phyloP scores from a whole-genome alignment of 129 eudicot genomes.

The Silybum marianum region DNA sequence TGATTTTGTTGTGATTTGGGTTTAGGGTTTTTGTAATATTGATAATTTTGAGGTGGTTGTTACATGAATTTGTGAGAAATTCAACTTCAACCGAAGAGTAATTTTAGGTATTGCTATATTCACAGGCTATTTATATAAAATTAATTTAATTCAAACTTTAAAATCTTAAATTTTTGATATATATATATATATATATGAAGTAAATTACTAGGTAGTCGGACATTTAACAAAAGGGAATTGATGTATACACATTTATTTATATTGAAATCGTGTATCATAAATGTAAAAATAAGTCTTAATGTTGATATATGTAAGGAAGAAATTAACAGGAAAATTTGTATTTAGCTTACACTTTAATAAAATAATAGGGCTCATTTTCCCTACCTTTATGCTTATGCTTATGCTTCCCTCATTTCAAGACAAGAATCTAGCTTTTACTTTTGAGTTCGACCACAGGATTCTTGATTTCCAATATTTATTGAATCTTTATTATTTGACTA shows the following conservation, averaged over 20 bases:
- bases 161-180: no score
- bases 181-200: no score
- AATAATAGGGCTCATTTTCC: background rate
- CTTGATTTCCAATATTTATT: slow-evolving; percentile 4
- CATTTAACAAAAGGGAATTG: no score
- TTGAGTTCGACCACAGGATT: background rate
- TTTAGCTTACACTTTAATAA: background rate
- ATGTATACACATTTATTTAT: background rate
- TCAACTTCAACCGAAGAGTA: background rate
- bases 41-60: background rate
- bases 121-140: background rate
- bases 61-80: slow-evolving; percentile 14
- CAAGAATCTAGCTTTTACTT: slow-evolving; percentile 12
- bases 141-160: background rate
- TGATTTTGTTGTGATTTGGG: background rate
- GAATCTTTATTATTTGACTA: no score
- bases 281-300: no score
- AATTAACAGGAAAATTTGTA: no score
- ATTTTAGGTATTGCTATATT: background rate
- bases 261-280: no score
- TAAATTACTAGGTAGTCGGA: background rate
- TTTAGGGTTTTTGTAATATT: slow-evolving; percentile 11
- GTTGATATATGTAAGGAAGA: no score
- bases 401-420: slow-evolving; percentile 16
- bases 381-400: background rate